These are phyloP conservation scores for Aegilops bicornis DNA, from an alignment of 176 grass and related monocot genomes.

Conservation along the genomic window DNA sequence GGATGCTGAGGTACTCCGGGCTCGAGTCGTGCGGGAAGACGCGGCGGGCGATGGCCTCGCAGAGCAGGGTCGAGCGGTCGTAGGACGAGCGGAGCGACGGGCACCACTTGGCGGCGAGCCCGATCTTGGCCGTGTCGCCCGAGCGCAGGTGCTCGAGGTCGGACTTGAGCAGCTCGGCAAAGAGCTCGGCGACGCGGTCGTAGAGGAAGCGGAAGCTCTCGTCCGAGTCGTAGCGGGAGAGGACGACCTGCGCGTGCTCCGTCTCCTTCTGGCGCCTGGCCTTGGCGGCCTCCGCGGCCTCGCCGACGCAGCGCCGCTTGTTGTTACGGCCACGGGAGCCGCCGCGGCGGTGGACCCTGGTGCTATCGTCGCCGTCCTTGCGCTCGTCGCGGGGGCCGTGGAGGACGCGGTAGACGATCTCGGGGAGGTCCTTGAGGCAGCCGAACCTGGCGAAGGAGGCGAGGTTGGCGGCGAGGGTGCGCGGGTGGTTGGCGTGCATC, in stretches of 20 bases:
- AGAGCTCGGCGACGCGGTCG: slow-evolving; percentile 47
- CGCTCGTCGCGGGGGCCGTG: slow-evolving; percentile 3
- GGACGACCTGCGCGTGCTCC: not conserved
- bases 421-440: slow-evolving; percentile 50
- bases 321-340: not conserved
- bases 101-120: slow-evolving; percentile 74
- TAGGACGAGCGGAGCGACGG: slow-evolving; percentile 46
- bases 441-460: slow-evolving; percentile 38
- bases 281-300: not conserved
- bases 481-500: slow-evolving; percentile 50
- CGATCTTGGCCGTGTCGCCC: not conserved
- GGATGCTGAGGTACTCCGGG: slow-evolving; percentile 35
- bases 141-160: slow-evolving; percentile 40
- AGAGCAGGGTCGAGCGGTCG: slow-evolving; percentile 48
- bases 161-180: slow-evolving; percentile 39
- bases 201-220: slow-evolving; percentile 52
- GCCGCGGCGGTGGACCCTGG: not conserved
- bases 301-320: not conserved
- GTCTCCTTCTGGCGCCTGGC: not conserved
- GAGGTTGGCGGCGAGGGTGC: slow-evolving; percentile 51
- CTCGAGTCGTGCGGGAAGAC: slow-evolving; percentile 43
- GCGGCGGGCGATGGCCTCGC: slow-evolving; percentile 57
- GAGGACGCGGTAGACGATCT: slow-evolving; percentile 40
- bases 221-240: not conserved
- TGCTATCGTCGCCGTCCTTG: not conserved